These are phyloP conservation scores for Naumovozyma dairenensis DNA, from an alignment of 805 yeast species.

Conservation along the genomic window DNA sequence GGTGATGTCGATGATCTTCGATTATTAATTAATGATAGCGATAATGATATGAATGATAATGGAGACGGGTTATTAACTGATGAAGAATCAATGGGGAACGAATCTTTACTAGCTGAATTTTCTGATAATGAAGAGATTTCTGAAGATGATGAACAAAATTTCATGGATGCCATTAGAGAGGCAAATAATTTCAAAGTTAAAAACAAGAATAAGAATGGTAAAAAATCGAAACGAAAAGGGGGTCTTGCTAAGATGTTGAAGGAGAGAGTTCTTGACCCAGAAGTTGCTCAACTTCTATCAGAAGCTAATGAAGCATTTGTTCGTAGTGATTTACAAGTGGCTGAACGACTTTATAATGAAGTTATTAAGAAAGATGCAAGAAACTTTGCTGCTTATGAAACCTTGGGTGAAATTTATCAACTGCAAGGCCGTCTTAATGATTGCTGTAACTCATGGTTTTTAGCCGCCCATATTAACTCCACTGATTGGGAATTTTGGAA, in stretches of 20 bases:
- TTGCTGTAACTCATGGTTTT: conserved; percentile 70
- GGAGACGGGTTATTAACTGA: conserved; percentile 2
- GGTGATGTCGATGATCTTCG: conserved; percentile 29
- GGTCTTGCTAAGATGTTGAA: conserved; percentile 24
- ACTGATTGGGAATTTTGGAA: conserved; percentile 74
- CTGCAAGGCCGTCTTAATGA: conserved; percentile 57
- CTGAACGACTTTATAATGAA: conserved; percentile 49
- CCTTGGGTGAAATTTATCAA: conserved; percentile 75
- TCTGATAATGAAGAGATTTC: conserved; percentile 31
- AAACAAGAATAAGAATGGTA: conserved; percentile 28
- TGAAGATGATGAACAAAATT: conserved; percentile 35
- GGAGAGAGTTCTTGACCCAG: conserved; percentile 52
- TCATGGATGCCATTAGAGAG: conserved; percentile 55
- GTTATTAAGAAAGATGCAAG: conserved; percentile 71
- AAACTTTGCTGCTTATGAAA: conserved; percentile 76
- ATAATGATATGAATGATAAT: conserved; percentile 7
- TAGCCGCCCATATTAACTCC: conserved; percentile 70
- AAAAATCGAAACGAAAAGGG: conserved; percentile 17
- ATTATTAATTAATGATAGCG: conserved; percentile 14
- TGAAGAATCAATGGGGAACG: conserved; percentile 4
- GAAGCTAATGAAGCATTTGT: conserved; percentile 79
- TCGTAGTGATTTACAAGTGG: conserved; percentile 45
- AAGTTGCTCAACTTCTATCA: conserved; percentile 54
- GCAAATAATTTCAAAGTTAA: conserved; percentile 52
- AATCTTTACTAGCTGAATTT: conserved; percentile 25